These are phyloP conservation scores for Colletotrichum lindemuthianum DNA, from an alignment of 2,329 filamentous ascomycete genomes.

Conservation along the genomic window DNA sequence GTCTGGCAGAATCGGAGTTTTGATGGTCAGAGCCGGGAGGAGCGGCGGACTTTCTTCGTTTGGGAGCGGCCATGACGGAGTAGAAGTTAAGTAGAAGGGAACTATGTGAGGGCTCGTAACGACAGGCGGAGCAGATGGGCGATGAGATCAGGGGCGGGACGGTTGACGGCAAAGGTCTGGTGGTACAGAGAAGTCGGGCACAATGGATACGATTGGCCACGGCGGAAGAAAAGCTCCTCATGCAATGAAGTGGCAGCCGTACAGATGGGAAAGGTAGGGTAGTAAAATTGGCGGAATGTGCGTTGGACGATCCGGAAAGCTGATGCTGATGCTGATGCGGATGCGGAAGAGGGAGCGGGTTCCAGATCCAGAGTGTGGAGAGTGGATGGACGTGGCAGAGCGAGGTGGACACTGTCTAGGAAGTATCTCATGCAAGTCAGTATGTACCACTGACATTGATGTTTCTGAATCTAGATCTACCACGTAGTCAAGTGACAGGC, in stretches of 20 bases:
- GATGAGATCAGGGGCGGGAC: constrained; percentile 25
- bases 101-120: background rate
- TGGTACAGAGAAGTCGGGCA: background rate
- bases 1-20: constrained; percentile 15
- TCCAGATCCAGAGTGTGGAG: background rate
- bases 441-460: constrained; percentile 1
- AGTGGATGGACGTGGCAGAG: background rate
- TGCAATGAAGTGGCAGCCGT: constrained; percentile 23
- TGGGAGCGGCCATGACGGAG: constrained; percentile 39
- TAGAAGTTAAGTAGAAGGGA: background rate
- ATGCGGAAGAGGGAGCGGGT: background rate
- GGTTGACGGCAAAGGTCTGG: constrained; percentile 20
- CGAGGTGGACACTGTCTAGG: constrained; percentile 8
- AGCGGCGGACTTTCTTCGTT: constrained; percentile 48
- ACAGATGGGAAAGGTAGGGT: background rate
- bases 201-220: constrained; percentile 16
- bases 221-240: constrained; percentile 37
- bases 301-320: background rate
- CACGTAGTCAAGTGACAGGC: no score
- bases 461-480: background rate
- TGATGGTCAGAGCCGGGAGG: constrained; percentile 19
- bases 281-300: constrained; percentile 5
- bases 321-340: constrained; percentile 1
- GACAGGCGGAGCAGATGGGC: background rate
- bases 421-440: constrained; percentile 6